A percentile compares a stretch with the other conserved stretches of the same genome.
Evolutionary conservation across 2,329 filamentous ascomycete species (phyloP).

Genomic region (Bipolaris gigantea): DNA sequence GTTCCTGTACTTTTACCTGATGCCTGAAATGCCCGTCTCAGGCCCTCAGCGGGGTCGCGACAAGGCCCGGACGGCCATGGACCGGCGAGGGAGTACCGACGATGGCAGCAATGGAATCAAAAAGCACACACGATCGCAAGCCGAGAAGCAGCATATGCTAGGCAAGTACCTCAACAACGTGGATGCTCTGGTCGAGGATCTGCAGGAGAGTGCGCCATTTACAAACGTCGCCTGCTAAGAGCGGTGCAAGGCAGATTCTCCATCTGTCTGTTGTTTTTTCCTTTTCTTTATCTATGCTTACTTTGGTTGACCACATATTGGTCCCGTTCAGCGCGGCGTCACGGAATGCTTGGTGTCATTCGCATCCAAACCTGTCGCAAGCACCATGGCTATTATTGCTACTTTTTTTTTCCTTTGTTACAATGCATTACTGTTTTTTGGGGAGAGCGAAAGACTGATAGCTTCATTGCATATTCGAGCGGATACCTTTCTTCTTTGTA

Average conservation of each 20-base stretch:
- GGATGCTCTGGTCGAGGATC: conserved; percentile 80
- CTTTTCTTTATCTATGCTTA: conserved; percentile 16
- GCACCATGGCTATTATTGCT: conserved; percentile 15
- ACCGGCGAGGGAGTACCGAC: conserved; percentile 36
- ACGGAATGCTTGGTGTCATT: conserved; percentile 16
- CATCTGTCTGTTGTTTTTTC: neutral
- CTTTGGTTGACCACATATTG: conserved; percentile 16
- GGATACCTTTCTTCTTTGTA: conserved; percentile 22
- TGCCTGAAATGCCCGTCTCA: conserved; percentile 74
- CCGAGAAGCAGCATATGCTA: conserved; percentile 80
- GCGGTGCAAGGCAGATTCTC: neutral
- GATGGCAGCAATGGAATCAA: conserved; percentile 31
- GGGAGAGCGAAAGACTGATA: conserved; percentile 8
- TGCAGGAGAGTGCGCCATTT: conserved; percentile 72
- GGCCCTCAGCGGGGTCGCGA: conserved; percentile 38
- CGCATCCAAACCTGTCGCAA: conserved; percentile 10
- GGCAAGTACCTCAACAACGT: conserved; percentile 76
- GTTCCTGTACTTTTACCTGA: conserved; percentile 97
- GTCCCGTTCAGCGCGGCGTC: conserved; percentile 34
- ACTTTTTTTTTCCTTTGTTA: conserved; percentile 13
- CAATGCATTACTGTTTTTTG: conserved; percentile 4
- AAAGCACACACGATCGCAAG: conserved; percentile 61
- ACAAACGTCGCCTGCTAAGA: conserved; percentile 36
- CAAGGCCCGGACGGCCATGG: conserved; percentile 39
- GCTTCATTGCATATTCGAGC: conserved; percentile 27